Percentiles rank a stretch among this genome's conserved stretches.
Evolutionary conservation across 139 green algal species (phyloP).

Genomic region (Chlamydomonas applanata): DNA sequence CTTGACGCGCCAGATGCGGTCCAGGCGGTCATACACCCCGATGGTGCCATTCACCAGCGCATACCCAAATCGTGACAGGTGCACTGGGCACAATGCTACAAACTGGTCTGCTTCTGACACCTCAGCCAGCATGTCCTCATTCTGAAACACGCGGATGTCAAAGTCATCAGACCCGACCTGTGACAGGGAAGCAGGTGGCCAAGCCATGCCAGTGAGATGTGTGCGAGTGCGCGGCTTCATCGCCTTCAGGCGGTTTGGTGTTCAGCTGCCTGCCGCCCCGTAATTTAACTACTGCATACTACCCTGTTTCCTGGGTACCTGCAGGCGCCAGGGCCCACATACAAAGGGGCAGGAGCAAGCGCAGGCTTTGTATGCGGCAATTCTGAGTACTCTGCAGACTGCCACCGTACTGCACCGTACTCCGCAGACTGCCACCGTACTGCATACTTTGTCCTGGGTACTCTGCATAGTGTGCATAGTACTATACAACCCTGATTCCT

Average conservation of each 20-base stretch:
- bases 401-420: not conserved
- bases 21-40: conserved; percentile 61
- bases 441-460: not conserved
- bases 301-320: too few species aligned
- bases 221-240: too few species aligned
- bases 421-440: not conserved
- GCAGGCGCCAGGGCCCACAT: too few species aligned
- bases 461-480: too few species aligned
- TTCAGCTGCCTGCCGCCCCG: too few species aligned
- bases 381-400: too few species aligned
- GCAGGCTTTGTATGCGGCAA: not conserved
- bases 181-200: too few species aligned
- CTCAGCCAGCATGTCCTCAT: conserved; percentile 61
- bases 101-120: conserved; percentile 64
- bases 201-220: too few species aligned
- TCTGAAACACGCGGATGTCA: conserved; percentile 64
- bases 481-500: too few species aligned
- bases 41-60: conserved; percentile 75
- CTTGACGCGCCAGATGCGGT: conserved; percentile 78
- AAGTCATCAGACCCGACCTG: conserved; percentile 69
- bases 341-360: not conserved
- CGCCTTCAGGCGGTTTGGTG: too few species aligned
- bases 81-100: conserved; percentile 43
- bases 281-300: too few species aligned
- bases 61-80: conserved; percentile 53